These are phyloP conservation scores for Fusarium vanettenii DNA, from an alignment of 2,329 filamentous ascomycete genomes.

Conservation along the genomic window DNA sequence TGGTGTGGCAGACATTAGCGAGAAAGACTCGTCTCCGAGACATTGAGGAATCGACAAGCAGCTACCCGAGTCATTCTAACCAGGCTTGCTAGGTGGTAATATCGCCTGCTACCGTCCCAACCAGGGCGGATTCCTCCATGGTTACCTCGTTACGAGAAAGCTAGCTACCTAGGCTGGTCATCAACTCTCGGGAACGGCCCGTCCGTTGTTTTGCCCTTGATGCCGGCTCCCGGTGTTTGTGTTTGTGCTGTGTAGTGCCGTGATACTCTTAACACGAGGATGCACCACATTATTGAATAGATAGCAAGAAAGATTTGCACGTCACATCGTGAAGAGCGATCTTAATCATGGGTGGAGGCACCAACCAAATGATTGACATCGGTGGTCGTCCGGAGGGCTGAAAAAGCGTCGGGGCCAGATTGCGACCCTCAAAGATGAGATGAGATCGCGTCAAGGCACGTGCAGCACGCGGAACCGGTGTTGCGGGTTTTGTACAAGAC, in stretches of 20 bases:
- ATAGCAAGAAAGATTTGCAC: not conserved
- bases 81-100: not conserved
- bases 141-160: not conserved
- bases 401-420: not conserved
- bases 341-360: slow-evolving; percentile 16
- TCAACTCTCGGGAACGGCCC: slow-evolving; percentile 24
- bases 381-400: not conserved
- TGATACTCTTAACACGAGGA: not conserved
- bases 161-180: not conserved
- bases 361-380: not conserved
- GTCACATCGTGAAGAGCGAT: slow-evolving; percentile 19
- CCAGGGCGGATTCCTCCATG: not conserved
- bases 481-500: not conserved
- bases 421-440: not conserved
- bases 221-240: not conserved
- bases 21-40: not conserved
- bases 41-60: not conserved
- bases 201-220: slow-evolving; percentile 10
- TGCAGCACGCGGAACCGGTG: not conserved
- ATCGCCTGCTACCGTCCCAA: not conserved
- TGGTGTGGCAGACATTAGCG: not conserved
- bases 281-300: not conserved
- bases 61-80: slow-evolving; percentile 1
- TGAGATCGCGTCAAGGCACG: not conserved
- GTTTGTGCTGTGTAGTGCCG: slow-evolving; percentile 4